These are phyloP conservation scores for Glonium stellatum DNA, from an alignment of 495 filamentous ascomycete genomes.

Conservation along the genomic window DNA sequence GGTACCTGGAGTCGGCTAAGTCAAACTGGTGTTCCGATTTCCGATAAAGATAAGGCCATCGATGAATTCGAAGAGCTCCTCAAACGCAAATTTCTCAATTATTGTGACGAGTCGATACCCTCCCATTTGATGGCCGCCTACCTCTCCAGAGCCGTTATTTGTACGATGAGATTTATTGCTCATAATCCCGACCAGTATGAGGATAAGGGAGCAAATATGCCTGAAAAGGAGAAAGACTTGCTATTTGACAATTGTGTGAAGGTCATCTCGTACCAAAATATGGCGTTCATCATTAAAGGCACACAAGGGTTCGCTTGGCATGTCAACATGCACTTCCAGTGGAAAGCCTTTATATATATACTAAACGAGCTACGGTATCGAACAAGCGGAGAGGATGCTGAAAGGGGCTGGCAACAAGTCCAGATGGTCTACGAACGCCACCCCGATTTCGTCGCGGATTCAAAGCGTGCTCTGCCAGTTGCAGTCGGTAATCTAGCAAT, in stretches of 20 bases:
- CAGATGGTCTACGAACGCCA: constrained; percentile 19
- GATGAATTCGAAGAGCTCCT: constrained; percentile 39
- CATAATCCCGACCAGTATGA: constrained; percentile 14
- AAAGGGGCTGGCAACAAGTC: constrained; percentile 21
- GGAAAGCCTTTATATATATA: constrained; percentile 27
- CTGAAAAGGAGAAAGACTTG: constrained; percentile 21
- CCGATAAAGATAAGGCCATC: constrained; percentile 45
- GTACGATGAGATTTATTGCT: constrained; percentile 24
- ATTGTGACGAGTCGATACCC: constrained; percentile 55
- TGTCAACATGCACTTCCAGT: constrained; percentile 24
- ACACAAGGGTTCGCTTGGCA: constrained; percentile 23
- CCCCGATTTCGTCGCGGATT: constrained; percentile 12
- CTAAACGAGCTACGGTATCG: constrained; percentile 11
- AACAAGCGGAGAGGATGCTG: constrained; percentile 7
- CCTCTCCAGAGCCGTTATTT: constrained; percentile 14
- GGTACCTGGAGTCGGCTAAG: constrained; percentile 35
- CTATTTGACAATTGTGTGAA: constrained; percentile 19
- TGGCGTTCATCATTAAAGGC: constrained; percentile 11
- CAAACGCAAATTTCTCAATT: constrained; percentile 44
- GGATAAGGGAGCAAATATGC: constrained; percentile 2
- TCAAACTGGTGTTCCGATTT: constrained; percentile 36
- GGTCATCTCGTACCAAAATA: constrained; percentile 11
- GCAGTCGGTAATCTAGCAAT: constrained; percentile 21
- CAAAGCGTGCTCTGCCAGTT: constrained; percentile 13
- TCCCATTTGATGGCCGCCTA: constrained; percentile 47